Evolutionary conservation across 2,329 filamentous ascomycete genomes (phyloP).

Genomic region (Anthostomella pinea): DNA sequence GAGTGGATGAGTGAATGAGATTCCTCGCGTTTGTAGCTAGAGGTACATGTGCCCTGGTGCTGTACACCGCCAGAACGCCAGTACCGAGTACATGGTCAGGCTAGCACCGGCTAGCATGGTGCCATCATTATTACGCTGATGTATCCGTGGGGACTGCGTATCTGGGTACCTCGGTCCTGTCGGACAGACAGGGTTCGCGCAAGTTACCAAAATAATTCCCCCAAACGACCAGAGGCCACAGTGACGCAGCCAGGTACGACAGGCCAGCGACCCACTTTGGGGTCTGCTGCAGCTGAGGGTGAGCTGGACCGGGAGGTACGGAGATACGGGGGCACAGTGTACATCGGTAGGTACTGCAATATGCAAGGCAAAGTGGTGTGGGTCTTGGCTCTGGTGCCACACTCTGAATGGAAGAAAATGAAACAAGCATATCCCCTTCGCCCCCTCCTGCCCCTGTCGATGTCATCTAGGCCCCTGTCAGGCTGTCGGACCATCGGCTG

Average conservation of each 20-base stretch:
- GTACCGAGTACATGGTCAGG: constrained; percentile 18
- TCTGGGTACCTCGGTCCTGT: constrained; percentile 25
- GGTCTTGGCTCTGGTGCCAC: constrained; percentile 12
- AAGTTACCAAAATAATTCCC: constrained; percentile 32
- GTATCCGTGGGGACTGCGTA: constrained; percentile 14
- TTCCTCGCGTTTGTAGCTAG: constrained; percentile 24
- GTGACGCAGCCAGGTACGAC: constrained; percentile 27
- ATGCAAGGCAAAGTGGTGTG: too few relatives aligned
- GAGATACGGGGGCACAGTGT: constrained; percentile 4
- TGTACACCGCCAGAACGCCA: constrained; percentile 34
- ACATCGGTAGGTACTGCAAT: neutral
- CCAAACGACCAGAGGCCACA: constrained; percentile 21
- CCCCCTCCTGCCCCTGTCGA: constrained; percentile 14
- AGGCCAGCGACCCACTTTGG: neutral
- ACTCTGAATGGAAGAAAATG: constrained; percentile 28
- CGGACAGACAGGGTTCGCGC: constrained; percentile 16
- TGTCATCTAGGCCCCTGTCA: neutral
- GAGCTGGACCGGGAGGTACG: constrained; percentile 1
- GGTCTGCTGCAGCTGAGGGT: neutral
- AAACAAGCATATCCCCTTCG: constrained; percentile 33
- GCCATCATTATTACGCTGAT: constrained; percentile 25
- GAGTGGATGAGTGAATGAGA: constrained; percentile 18
- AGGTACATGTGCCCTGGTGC: constrained; percentile 17
- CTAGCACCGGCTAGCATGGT: constrained; percentile 21
- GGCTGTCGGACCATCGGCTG: neutral